Evolutionary conservation across 495 filamentous ascomycete genomes (phyloP).

Genomic region (Tuber microsphaerosporum): DNA sequence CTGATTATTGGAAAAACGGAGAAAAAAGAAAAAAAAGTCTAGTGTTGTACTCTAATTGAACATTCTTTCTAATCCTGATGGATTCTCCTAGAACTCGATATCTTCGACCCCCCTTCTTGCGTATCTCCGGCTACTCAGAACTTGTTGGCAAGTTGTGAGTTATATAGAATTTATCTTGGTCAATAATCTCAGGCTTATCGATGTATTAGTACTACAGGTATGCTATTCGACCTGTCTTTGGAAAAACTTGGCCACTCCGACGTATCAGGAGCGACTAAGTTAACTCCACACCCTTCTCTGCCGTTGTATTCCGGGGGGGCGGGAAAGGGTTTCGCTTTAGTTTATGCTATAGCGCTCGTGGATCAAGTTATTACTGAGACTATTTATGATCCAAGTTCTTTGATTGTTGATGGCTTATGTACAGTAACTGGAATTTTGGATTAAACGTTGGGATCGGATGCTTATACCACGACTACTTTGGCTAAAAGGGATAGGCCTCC

Average conservation of each 20-base stretch:
- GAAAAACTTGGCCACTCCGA: neutral
- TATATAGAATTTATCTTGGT: neutral
- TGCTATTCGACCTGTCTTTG: neutral
- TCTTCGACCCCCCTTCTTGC: neutral
- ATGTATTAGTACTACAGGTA: neutral
- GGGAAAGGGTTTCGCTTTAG: too few relatives aligned
- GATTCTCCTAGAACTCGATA: neutral
- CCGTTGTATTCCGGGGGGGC: too few relatives aligned
- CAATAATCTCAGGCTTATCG: neutral
- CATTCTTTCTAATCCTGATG: neutral
- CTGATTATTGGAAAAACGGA: neutral
- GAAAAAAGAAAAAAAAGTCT: neutral
- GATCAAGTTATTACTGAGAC: neutral
- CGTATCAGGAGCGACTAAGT: neutral
- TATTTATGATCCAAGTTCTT: neutral
- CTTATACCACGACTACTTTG: neutral
- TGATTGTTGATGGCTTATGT: neutral
- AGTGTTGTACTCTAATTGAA: neutral
- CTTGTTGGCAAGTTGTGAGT: neutral
- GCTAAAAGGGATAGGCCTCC: neutral
- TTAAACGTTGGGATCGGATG: neutral
- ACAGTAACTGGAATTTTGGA: neutral
- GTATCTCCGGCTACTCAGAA: neutral
- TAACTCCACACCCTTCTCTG: too few relatives aligned
- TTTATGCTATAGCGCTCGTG: too few relatives aligned